phyloP scores from a whole-genome alignment of 1,284 basidiomycete genomes.

The Sporisorium graminicola region DNA sequence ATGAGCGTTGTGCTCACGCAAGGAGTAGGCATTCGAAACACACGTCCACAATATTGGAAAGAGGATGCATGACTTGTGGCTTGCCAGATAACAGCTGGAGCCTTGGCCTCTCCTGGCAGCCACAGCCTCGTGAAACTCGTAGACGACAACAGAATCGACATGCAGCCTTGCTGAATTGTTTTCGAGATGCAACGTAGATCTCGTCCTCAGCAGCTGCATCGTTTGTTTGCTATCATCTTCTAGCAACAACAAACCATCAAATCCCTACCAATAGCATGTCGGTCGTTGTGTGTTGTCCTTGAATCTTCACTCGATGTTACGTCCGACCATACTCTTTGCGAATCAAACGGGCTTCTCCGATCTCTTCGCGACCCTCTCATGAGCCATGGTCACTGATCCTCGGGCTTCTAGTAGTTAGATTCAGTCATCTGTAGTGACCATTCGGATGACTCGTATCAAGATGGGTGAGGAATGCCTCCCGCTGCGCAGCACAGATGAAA shows the following conservation, averaged over 20 bases:
- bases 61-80: not conserved
- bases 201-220: not conserved
- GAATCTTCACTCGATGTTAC: not conserved
- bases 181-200: not conserved
- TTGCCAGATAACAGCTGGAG: not conserved
- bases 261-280: too few species aligned
- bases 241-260: not conserved
- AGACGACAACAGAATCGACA: not conserved
- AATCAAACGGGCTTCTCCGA: too few species aligned
- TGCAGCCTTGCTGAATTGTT: not conserved
- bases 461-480: not conserved
- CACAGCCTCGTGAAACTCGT: not conserved
- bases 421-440: not conserved
- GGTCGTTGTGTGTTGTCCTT: too few species aligned
- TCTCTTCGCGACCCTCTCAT: too few species aligned
- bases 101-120: not conserved
- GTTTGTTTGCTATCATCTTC: not conserved
- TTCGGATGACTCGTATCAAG: not conserved
- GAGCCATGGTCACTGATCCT: too few species aligned
- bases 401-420: too few species aligned
- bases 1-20: not conserved
- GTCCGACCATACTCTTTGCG: not conserved
- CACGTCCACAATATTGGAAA: not conserved
- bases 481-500: conserved; percentile 1
- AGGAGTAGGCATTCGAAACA: conserved; percentile 3